Base-by-base conservation (phyloP, 2,329 filamentous ascomycete genomes). In the Phialocephala sp. region DNA sequence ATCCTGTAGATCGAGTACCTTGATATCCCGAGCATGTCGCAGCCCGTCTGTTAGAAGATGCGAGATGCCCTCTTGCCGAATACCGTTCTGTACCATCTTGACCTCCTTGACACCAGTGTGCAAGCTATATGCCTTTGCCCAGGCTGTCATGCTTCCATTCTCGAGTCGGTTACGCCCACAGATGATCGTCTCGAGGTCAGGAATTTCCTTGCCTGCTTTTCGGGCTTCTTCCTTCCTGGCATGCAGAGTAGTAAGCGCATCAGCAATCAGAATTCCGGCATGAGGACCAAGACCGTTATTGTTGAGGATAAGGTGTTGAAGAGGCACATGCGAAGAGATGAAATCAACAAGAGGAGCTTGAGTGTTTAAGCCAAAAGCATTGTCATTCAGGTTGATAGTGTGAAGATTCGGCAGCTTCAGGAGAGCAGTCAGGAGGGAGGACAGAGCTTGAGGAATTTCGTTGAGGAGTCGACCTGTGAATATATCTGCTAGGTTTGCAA, bases 51-150 rank as follows among this genome's bases (percentile, higher is more conserved):
- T 89, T 69, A 99, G 82, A 64, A 99, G 83, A 71, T 90, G 86
- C 57, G 89, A 89, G 75, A 98, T 95, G 67, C 95, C 95, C 79
- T 98, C 93, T 76, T 94, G 92, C 52, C 95, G 87, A 72, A 99
- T 99, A 60, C 95, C 95, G 78, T 99, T 98, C 80, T 98, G 95
- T 32, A 97, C 93, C 95, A 99, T 98, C 84, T 94, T 96, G 72
- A 99, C 87, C 66, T 89, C 89, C 80, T 90, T 91, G 69, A 99
- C 86, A 64, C 91, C 90, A 71, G 86, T 88, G 77, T 98, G 93
- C 65, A 94, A 89, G 74, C 89, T 88, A 78, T 92, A 97, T 0
- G 93, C 86, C 77, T 90, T 91, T 50, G 94, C 93, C 95, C 95
- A 99, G 0, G 94, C 94, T 15, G 87, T 88, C 95, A 99, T 99